Evolutionary conservation across 108 stramenopile genomes (phyloP).

Genomic region (Pseudonitzschia delicatissima): DNA sequence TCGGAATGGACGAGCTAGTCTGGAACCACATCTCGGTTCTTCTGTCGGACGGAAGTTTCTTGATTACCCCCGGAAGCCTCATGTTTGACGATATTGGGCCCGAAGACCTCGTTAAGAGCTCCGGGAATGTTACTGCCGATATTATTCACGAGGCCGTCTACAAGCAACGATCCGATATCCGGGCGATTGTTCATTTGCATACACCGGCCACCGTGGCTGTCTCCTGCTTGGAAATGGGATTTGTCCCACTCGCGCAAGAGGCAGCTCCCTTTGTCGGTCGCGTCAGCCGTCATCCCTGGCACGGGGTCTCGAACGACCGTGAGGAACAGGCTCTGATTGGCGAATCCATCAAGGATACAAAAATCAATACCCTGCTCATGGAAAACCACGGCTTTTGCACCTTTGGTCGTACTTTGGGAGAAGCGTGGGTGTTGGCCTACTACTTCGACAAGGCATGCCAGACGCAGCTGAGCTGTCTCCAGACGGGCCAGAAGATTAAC

Average conservation of each 20-base stretch:
- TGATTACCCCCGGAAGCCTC: slow-evolving; percentile 56
- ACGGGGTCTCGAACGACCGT: slow-evolving; percentile 54
- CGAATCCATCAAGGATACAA: slow-evolving; percentile 37
- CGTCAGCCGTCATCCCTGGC: slow-evolving; percentile 52
- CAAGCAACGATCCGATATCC: slow-evolving; percentile 44
- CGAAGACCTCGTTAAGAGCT: slow-evolving; percentile 48
- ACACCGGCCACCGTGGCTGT: slow-evolving; percentile 58
- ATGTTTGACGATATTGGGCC: slow-evolving; percentile 54
- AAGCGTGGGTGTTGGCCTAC: slow-evolving; percentile 66
- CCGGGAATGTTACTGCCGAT: slow-evolving; percentile 56
- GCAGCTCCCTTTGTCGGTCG: slow-evolving; percentile 50
- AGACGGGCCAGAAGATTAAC: slow-evolving; percentile 46
- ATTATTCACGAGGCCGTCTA: slow-evolving; percentile 71
- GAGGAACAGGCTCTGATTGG: slow-evolving; percentile 44
- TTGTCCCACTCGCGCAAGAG: slow-evolving; percentile 55
- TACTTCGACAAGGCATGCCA: slow-evolving; percentile 61
- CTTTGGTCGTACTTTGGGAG: slow-evolving; percentile 44
- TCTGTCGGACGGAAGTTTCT: slow-evolving; percentile 35
- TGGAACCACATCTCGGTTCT: slow-evolving; percentile 72
- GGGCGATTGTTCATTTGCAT: slow-evolving; percentile 65
- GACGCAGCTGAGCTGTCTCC: slow-evolving; percentile 38
- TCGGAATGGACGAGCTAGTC: slow-evolving; percentile 62
- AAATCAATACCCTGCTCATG: slow-evolving; percentile 57
- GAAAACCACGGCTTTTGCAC: slow-evolving; percentile 57
- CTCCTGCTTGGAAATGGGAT: slow-evolving; percentile 60